Conservation (phyloP, 768 basidiomycete genomes). For the Dacryopinax spathularia region DNA sequence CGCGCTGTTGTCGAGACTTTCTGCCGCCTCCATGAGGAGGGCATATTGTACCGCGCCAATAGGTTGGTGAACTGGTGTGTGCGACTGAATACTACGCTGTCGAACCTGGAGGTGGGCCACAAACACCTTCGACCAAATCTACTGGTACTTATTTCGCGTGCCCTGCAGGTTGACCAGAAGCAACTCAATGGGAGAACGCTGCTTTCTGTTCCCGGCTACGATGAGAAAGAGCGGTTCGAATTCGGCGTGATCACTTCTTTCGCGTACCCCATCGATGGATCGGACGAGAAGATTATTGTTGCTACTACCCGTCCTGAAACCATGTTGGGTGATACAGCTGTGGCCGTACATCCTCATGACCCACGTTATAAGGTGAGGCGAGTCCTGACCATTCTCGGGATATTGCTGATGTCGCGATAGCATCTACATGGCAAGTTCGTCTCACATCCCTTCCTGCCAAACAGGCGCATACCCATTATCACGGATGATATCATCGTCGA, state of each 20-base stretch:
- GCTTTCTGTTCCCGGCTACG: constrained; percentile 86
- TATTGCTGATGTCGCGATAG: constrained; percentile 22
- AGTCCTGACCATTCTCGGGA: too few relatives aligned
- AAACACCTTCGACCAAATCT: background rate
- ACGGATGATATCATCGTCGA: constrained; percentile 73
- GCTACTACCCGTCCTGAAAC: constrained; percentile 98
- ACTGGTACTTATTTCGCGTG: background rate
- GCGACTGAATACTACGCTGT: constrained; percentile 84
- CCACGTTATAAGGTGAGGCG: constrained; percentile 62
- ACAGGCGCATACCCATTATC: constrained; percentile 76
- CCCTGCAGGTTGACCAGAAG: constrained; percentile 72
- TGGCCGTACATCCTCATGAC: constrained; percentile 93
- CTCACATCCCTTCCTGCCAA: constrained; percentile 67
- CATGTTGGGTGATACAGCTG: constrained; percentile 94
- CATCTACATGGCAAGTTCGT: constrained; percentile 92
- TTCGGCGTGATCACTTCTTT: constrained; percentile 96
- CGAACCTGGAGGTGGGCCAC: constrained; percentile 73
- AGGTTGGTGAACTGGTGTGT: constrained; percentile 98
- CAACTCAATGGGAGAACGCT: constrained; percentile 72
- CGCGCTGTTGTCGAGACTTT: constrained; percentile 87
- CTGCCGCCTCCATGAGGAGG: constrained; percentile 79
- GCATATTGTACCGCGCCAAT: constrained; percentile 86
- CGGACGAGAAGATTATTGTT: constrained; percentile 86
- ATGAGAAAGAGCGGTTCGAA: constrained; percentile 86
- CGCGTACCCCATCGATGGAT: constrained; percentile 78